Evolutionary conservation across 2,329 filamentous ascomycete species (phyloP).

Genomic region (Sarocladiaceae sp.): DNA sequence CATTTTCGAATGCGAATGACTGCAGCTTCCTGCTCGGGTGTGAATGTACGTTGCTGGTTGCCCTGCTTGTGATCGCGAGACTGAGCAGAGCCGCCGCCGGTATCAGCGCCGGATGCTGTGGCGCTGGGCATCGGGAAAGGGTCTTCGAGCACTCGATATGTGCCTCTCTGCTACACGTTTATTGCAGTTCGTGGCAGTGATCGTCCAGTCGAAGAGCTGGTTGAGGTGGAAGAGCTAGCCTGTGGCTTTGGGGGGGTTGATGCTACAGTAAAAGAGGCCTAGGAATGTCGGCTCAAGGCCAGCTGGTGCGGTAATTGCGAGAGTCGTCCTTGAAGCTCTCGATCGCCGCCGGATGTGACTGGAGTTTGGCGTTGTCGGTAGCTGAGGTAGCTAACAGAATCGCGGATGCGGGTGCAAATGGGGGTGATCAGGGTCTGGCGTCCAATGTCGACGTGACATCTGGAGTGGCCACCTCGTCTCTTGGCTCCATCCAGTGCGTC

Average conservation of each 20-base stretch:
- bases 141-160: neutral
- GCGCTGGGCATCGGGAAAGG: conserved; percentile 28
- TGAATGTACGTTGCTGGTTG: conserved; percentile 71
- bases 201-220: no score
- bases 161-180: no score
- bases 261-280: no score
- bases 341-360: no score
- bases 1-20: conserved; percentile 86
- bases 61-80: conserved; percentile 68
- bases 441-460: neutral
- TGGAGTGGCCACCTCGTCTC: conserved; percentile 9
- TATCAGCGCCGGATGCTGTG: conserved; percentile 48
- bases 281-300: no score
- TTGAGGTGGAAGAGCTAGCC: no score
- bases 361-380: no score
- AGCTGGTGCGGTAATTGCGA: no score
- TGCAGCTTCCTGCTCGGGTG: conserved; percentile 82
- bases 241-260: no score
- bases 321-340: no score
- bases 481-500: neutral
- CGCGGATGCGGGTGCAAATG: neutral
- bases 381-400: no score
- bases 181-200: neutral
- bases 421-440: neutral
- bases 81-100: conserved; percentile 36